These are phyloP conservation scores for Oehlia diaphana DNA, from an alignment of 192 early-diverging fungal genomes.

Conservation along the genomic window DNA sequence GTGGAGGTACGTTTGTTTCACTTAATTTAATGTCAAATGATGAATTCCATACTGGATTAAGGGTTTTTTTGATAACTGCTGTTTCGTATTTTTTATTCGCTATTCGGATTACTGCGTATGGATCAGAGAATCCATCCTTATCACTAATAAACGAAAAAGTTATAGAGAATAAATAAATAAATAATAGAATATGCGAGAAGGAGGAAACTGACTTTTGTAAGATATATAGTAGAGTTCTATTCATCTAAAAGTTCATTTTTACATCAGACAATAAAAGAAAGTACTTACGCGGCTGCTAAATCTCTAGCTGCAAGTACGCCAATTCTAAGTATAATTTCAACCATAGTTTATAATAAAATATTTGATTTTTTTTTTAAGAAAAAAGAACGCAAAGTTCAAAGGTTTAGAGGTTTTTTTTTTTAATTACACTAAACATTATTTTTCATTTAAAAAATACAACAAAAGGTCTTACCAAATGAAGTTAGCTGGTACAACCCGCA, in stretches of 20 bases:
- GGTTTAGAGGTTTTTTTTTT: background rate
- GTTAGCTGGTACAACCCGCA: too few relatives aligned
- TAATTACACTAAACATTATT: too few relatives aligned
- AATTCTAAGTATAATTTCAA: constrained; percentile 11
- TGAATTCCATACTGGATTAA: constrained; percentile 70
- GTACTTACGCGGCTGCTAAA: constrained; percentile 27
- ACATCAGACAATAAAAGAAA: background rate
- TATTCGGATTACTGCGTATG: constrained; percentile 51
- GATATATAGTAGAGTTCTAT: too few relatives aligned
- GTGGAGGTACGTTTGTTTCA: constrained; percentile 34
- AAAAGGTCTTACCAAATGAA: too few relatives aligned
- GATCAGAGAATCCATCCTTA: constrained; percentile 45
- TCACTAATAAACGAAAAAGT: background rate
- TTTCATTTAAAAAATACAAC: too few relatives aligned
- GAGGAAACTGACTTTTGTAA: background rate
- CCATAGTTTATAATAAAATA: background rate
- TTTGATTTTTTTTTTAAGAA: background rate
- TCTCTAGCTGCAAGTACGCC: constrained; percentile 29
- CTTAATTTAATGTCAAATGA: constrained; percentile 56
- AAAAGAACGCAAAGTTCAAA: background rate
- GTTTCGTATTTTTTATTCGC: constrained; percentile 64
- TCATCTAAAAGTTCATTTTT: background rate
- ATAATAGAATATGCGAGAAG: background rate
- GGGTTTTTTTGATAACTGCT: constrained; percentile 53
- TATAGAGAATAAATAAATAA: constrained; percentile 1